phyloP scores from a whole-genome alignment of 768 basidiomycete genomes.

The Russula sp. region DNA sequence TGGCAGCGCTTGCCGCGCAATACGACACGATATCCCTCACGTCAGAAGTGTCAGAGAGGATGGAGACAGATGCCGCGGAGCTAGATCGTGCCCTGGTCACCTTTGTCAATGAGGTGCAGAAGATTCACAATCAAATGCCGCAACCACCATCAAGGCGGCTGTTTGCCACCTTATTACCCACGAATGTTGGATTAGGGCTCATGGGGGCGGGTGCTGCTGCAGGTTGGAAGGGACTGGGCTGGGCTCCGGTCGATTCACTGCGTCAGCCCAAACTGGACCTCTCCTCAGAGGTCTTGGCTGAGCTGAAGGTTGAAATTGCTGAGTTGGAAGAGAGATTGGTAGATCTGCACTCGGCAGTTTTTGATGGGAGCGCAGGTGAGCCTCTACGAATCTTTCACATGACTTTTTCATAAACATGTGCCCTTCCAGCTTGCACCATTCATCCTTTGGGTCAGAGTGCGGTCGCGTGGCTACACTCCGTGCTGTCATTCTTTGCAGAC shows the following conservation, averaged over 20 bases:
- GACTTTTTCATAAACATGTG: constrained; percentile 2
- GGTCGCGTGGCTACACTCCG: constrained; percentile 54
- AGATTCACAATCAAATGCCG: constrained; percentile 43
- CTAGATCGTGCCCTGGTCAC: constrained; percentile 66
- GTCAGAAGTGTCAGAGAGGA: constrained; percentile 62
- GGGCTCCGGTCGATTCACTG: constrained; percentile 54
- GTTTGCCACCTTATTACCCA: constrained; percentile 56
- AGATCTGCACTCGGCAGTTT: constrained; percentile 32
- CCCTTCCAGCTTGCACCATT: constrained; percentile 32
- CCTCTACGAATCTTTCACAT: not conserved
- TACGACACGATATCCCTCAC: constrained; percentile 68
- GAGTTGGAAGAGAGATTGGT: constrained; percentile 53
- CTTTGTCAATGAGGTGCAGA: constrained; percentile 70
- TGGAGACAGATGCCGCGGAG: constrained; percentile 73
- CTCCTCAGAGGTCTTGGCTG: constrained; percentile 49
- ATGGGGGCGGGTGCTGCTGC: constrained; percentile 76
- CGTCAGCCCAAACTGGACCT: constrained; percentile 45
- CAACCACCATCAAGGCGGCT: constrained; percentile 48
- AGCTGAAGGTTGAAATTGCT: constrained; percentile 48
- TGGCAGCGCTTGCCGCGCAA: constrained; percentile 86
- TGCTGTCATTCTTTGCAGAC: constrained; percentile 59
- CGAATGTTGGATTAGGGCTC: constrained; percentile 70
- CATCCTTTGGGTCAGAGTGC: constrained; percentile 47
- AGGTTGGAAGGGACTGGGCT: constrained; percentile 84
- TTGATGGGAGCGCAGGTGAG: constrained; percentile 31